Percentiles rank a stretch among this genome's conserved stretches.
phyloP scores from a whole-genome alignment of 257 asterid species.

The Euphrasia confusa region DNA sequence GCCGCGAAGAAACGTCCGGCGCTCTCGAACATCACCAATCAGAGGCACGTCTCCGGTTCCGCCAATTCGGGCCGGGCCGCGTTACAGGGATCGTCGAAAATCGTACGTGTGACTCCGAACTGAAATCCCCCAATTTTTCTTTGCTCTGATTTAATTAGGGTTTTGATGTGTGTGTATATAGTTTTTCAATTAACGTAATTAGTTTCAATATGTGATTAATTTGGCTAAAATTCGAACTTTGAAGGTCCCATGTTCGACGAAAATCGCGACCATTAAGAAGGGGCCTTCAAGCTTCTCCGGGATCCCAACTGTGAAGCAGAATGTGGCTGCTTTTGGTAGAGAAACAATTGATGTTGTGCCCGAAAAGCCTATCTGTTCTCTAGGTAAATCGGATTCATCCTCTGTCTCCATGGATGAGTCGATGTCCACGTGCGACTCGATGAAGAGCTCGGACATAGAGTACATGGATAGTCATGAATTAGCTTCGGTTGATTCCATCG shows the following conservation, averaged over 20 bases:
- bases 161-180: background rate
- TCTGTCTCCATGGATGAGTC: slow-evolving; percentile 85
- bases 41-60: slow-evolving; percentile 36
- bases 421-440: slow-evolving; percentile 74
- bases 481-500: slow-evolving; percentile 56
- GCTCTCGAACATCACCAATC: slow-evolving; percentile 64
- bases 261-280: slow-evolving; percentile 64
- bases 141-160: slow-evolving; percentile 15
- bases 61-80: slow-evolving; percentile 31
- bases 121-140: background rate
- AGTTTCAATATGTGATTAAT: background rate
- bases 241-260: slow-evolving; percentile 64
- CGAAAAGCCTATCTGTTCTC: slow-evolving; percentile 34
- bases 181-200: too few species aligned
- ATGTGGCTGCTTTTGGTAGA: slow-evolving; percentile 31
- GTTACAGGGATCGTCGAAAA: slow-evolving; percentile 44
- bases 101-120: slow-evolving; percentile 41
- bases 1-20: slow-evolving; percentile 85
- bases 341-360: slow-evolving; percentile 32
- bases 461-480: slow-evolving; percentile 60
- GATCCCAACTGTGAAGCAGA: slow-evolving; percentile 38
- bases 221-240: slow-evolving; percentile 19
- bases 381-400: slow-evolving; percentile 46
- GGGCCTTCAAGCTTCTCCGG: slow-evolving; percentile 41
- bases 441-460: slow-evolving; percentile 86